Evolutionary conservation across 257 asterid species (phyloP).

Genomic region (Anisodus acutangulus): DNA sequence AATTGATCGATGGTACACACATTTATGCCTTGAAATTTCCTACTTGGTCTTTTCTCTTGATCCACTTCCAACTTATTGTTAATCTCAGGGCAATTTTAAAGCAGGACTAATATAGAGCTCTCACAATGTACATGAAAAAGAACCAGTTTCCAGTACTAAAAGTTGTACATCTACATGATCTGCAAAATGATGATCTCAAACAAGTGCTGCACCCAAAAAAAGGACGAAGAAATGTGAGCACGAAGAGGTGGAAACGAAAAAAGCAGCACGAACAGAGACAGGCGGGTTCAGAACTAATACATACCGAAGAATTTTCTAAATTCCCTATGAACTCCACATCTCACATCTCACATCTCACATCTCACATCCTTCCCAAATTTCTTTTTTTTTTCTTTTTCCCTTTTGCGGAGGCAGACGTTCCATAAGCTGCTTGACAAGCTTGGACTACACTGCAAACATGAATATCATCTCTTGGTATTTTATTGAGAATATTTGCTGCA

Average conservation of each 20-base stretch:
- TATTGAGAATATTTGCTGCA: constrained; percentile 52
- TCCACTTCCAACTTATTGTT: constrained; percentile 10
- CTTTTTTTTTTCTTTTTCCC: constrained; percentile 32
- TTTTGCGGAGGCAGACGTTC: constrained; percentile 9
- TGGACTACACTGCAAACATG: constrained; percentile 63
- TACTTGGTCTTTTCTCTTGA: neutral
- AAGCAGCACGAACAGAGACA: neutral
- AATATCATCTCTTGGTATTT: constrained; percentile 65
- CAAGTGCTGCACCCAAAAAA: neutral
- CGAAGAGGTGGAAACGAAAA: neutral
- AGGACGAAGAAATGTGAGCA: neutral
- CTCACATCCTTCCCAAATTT: neutral
- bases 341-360: neutral
- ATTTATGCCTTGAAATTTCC: neutral
- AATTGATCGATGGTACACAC: neutral
- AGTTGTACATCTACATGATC: constrained; percentile 22
- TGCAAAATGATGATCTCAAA: constrained; percentile 17
- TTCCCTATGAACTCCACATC: neutral
- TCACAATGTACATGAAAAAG: neutral
- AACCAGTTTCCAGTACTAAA: neutral
- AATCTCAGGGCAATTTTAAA: neutral
- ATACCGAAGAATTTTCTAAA: constrained; percentile 14
- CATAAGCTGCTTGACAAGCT: constrained; percentile 56
- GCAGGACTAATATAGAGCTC: constrained; percentile 18
- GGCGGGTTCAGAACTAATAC: neutral